Conservation (phyloP, 116 monocot genomes). For the Posidonia oceanica region DNA sequence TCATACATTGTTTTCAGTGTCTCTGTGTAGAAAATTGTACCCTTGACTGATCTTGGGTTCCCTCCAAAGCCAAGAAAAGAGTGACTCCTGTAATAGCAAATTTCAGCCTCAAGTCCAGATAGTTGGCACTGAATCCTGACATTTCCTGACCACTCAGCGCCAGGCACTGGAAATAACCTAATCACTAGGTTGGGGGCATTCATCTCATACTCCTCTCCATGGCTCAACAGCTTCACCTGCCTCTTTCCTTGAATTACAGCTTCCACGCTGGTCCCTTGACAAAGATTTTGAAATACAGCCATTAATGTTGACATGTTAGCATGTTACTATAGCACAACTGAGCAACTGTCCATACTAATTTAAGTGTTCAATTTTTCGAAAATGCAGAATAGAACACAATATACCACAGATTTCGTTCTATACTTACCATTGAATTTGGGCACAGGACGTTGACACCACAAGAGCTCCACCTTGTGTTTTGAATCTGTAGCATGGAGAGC, state of each 20-base stretch:
- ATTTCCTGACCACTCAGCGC: constrained; percentile 52
- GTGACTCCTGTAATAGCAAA: constrained; percentile 31
- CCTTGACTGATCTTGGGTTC: constrained; percentile 51
- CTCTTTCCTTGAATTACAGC: constrained; percentile 53
- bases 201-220: constrained; percentile 71
- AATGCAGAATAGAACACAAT: too few relatives aligned
- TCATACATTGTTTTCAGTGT: constrained; percentile 41
- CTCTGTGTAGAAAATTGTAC: constrained; percentile 39
- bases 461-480: constrained; percentile 40
- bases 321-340: too few relatives aligned
- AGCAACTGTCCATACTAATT: too few relatives aligned
- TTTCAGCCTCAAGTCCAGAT: constrained; percentile 50
- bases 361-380: too few relatives aligned
- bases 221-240: constrained; percentile 34
- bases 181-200: constrained; percentile 56
- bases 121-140: constrained; percentile 52
- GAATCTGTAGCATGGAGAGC: constrained; percentile 77
- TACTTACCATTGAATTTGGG: constrained; percentile 65
- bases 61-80: constrained; percentile 69
- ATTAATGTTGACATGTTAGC: too few relatives aligned
- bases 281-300: too few relatives aligned
- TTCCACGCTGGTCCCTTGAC: constrained; percentile 51
- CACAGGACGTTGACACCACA: constrained; percentile 66
- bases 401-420: too few relatives aligned
- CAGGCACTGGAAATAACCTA: constrained; percentile 49